Percentiles rank a stretch among this genome's conserved stretches.
Evolutionary conservation across 225 moss, liverwort and hornwort genomes (phyloP).

Genomic region (Marchantia polymorpha): DNA sequence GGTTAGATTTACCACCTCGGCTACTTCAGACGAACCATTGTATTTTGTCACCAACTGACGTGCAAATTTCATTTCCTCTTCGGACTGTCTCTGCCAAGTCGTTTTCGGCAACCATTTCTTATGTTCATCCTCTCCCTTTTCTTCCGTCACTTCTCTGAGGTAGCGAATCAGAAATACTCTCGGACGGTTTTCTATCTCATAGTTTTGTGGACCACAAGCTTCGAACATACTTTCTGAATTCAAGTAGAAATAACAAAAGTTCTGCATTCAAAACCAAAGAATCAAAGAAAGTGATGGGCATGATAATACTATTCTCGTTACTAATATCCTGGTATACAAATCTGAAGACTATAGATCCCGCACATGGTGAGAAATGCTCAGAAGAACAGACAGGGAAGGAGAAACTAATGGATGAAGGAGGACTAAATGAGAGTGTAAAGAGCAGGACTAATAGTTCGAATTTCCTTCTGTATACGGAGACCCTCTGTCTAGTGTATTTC

Average conservation of each 20-base stretch:
- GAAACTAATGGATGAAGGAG: too few relatives aligned
- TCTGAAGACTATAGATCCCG: too few relatives aligned
- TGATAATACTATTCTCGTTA: too few relatives aligned
- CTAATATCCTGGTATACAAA: too few relatives aligned
- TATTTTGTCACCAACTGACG: slow-evolving; percentile 72
- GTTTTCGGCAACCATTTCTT: slow-evolving; percentile 46
- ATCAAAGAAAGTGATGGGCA: background rate
- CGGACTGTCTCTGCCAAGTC: slow-evolving; percentile 42
- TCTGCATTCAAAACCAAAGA: slow-evolving; percentile 27
- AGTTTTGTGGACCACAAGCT: slow-evolving; percentile 62
- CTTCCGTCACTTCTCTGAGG: slow-evolving; percentile 33
- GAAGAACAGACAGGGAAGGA: too few relatives aligned
- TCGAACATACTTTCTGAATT: slow-evolving; percentile 69
- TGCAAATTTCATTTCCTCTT: slow-evolving; percentile 44
- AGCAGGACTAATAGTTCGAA: too few relatives aligned
- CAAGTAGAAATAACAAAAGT: slow-evolving; percentile 71
- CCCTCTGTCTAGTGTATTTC: too few relatives aligned
- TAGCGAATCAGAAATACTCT: slow-evolving; percentile 67
- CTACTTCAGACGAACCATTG: slow-evolving; percentile 45
- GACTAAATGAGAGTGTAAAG: too few relatives aligned
- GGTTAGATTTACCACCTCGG: slow-evolving; percentile 30
- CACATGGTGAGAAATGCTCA: too few relatives aligned
- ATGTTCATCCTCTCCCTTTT: slow-evolving; percentile 27
- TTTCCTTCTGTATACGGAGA: too few relatives aligned
- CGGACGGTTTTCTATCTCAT: slow-evolving; percentile 52